phyloP scores from a whole-genome alignment of 2,329 filamentous ascomycete species.

The Albifimbria verrucaria region DNA sequence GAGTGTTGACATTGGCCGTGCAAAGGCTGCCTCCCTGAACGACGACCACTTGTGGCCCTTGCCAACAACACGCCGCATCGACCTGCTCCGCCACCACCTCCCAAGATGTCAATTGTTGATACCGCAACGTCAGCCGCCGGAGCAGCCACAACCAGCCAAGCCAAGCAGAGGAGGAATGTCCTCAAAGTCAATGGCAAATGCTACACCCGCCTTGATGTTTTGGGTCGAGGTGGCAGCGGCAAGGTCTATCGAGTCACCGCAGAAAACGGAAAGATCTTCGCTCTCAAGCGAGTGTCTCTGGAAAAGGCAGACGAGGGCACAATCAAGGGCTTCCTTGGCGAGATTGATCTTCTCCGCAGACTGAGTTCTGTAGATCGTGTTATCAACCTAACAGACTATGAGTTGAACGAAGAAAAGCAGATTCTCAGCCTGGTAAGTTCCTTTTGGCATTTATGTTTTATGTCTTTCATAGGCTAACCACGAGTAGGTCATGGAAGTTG shows the following conservation, averaged over 20 bases:
- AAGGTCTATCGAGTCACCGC: slow-evolving; percentile 97
- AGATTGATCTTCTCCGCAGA: slow-evolving; percentile 86
- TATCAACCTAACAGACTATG: slow-evolving; percentile 85
- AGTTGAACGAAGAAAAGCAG: slow-evolving; percentile 90
- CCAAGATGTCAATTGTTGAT: slow-evolving; percentile 96
- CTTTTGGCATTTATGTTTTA: background rate
- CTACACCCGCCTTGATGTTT: slow-evolving; percentile 84
- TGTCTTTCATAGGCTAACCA: background rate
- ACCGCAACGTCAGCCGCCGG: slow-evolving; percentile 82
- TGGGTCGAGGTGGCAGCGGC: slow-evolving; percentile 88
- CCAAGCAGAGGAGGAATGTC: slow-evolving; percentile 73
- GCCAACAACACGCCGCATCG: slow-evolving; percentile 71
- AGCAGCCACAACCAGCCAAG: slow-evolving; percentile 70
- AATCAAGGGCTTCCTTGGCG: slow-evolving; percentile 85
- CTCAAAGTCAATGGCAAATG: slow-evolving; percentile 86
- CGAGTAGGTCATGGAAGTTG: slow-evolving; percentile 86
- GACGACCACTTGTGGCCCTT: slow-evolving; percentile 52
- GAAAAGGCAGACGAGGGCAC: slow-evolving; percentile 84
- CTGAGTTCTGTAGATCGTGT: slow-evolving; percentile 84
- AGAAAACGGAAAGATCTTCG: slow-evolving; percentile 94
- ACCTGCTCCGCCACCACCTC: slow-evolving; percentile 76
- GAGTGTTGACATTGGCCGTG: slow-evolving; percentile 38
- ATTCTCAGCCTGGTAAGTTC: slow-evolving; percentile 76
- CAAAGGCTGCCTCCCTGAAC: slow-evolving; percentile 48
- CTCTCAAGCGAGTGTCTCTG: slow-evolving; percentile 86